Evolutionary conservation across 768 basidiomycete genomes (phyloP).

Genomic region (Pleurotus citrinopileatus): DNA sequence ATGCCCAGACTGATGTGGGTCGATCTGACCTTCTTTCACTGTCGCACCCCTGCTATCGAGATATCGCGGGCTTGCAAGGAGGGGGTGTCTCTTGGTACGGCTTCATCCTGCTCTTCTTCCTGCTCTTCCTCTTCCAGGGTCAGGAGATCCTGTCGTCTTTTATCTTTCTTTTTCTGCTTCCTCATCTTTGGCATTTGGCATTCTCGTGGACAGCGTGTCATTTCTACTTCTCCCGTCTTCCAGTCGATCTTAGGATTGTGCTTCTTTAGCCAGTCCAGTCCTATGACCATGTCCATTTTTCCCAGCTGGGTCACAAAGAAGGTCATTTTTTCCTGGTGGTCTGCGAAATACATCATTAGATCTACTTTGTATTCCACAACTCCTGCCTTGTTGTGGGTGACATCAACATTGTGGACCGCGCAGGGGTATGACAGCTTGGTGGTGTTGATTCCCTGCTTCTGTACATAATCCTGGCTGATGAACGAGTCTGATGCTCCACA

Average conservation of each 20-base stretch:
- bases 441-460: background rate
- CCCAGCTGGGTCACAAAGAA: constrained; percentile 20
- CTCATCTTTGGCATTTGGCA: constrained; percentile 6
- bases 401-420: constrained; percentile 12
- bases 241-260: constrained; percentile 24
- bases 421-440: background rate
- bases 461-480: background rate
- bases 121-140: background rate
- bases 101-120: too few species aligned
- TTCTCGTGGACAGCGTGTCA: constrained; percentile 16
- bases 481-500: background rate
- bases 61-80: background rate
- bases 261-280: constrained; percentile 21
- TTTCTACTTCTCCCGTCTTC: constrained; percentile 16
- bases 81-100: background rate
- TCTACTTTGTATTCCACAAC: constrained; percentile 17
- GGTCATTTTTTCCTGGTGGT: constrained; percentile 16
- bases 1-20: background rate
- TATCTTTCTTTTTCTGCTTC: background rate
- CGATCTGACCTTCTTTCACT: background rate
- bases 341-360: constrained; percentile 15
- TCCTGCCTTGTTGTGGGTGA: constrained; percentile 20
- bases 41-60: background rate
- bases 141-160: background rate
- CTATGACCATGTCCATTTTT: constrained; percentile 18